Base-by-base conservation (phyloP, 1,284 basidiomycete genomes). In the Cutaneotrichosporon sp. region DNA sequence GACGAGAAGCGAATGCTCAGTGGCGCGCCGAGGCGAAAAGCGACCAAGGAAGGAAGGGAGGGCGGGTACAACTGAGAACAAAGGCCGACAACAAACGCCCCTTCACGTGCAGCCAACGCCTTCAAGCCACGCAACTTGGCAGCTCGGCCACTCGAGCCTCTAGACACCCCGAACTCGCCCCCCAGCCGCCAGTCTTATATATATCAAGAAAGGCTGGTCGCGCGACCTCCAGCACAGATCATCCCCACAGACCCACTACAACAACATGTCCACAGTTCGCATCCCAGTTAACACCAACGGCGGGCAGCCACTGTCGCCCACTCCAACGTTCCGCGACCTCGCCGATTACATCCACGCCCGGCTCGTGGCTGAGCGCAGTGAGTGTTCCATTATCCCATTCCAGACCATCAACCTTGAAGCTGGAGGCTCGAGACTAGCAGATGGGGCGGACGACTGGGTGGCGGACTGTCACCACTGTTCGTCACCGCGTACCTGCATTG, bases 221-320 rank as follows among this genome's bases (percentile, higher is more conserved):
- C 18, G 18, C 42, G 42, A 18, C 42, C 42, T 18, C 42, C 42
- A 46, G 42, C 18, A 46, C 42, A n/a, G 18, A 46, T 18, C 42
- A 18, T 46, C 42, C 1, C 38, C 36, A 42, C 10, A 42, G 40
- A 13, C 10, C 14, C 5, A 42, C 14, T 16, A 21, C 42, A 16
- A 11, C 51, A 53, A 6, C 31, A 53, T 53, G 51, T 53, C 13
- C 51, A 53, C 51, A 6, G 13, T 53, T 30, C 51, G 51, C 51
- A 53, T 53, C 31, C 51, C 51, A 8, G 18, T 53, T 31, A 34
- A 53, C 51, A 53, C 51, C 4, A 13, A 30, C 51, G 18, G 11
- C 51, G 51, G 31, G 14, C 26, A 9, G 4, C 51, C 51, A 5
- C 51, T 53, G 13, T 18, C 13, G 8, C 16, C 51, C 14, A 10